Evolutionary conservation across 2,329 filamentous ascomycete species (phyloP), one percentile per base, ranked within the genome.

Genomic region (Fusarium palustre): DNA sequence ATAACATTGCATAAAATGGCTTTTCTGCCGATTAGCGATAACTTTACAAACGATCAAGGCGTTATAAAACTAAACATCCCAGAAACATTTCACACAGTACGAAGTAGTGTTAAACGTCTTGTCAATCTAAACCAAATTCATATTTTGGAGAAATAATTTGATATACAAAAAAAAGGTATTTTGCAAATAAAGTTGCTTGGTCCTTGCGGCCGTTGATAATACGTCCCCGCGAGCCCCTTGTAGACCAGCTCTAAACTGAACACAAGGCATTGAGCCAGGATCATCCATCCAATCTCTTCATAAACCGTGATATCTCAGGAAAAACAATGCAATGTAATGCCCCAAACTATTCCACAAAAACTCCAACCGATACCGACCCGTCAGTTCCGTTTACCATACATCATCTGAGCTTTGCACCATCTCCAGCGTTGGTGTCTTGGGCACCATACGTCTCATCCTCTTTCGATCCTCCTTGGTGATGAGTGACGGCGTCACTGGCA

Each of bases 401-500:
- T 92, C 90, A 3, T 90, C 87, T 18, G 83, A 81, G 70, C 83
- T 86, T 79, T 81, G 80, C 10, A 92, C 89, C 86, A 91, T 85
- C 72, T 88, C 83, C 75, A 87, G 70, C 0, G 88, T 87, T 6
- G 88, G 89, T 52, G 87, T 89, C 81, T 88, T 88, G 60, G 87
- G 87, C 70, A 89, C 84, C 76, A 89, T 79, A 76, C 85, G 88
- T 82, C 84, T 88, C 84, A 88, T 89, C 76, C 86, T 83, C 84
- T 90, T 93, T 30, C 91, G 81, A 75, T 94, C 91, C 66, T 88
- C 86, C 78, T 85, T 88, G 25, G 89, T 92, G 18, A 92, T 88
- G 47, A 95, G 80, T 22, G 87, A 88, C n/a, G 92, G 91, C 31
- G 92, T 94, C 49, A 94, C 87, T 2, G 92, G 92, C 52, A 93